A percentile compares a stretch with the other conserved stretches of the same genome.
These are phyloP conservation scores for Barnettozyma pratensis DNA, from an alignment of 805 yeast species.

Conservation along the genomic window DNA sequence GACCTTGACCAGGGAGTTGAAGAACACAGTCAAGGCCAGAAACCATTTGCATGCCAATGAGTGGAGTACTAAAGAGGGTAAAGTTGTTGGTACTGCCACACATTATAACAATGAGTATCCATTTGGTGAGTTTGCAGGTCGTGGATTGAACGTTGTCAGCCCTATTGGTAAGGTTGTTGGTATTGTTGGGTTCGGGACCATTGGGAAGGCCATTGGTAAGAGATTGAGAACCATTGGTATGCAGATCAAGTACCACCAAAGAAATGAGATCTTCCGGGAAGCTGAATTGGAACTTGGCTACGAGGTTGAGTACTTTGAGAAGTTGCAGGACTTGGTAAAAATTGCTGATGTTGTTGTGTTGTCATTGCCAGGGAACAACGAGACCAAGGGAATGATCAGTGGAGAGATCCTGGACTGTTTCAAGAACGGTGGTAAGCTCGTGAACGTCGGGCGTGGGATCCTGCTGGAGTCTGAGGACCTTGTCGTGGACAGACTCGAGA, in stretches of 20 bases:
- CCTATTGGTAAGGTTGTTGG: constrained; percentile 50
- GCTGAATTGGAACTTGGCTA: constrained; percentile 28
- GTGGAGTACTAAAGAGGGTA: constrained; percentile 6
- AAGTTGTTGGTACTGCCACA: constrained; percentile 2
- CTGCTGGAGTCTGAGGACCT: constrained; percentile 46
- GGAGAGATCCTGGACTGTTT: constrained; percentile 33
- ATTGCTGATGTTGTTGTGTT: constrained; percentile 48
- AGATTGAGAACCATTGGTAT: constrained; percentile 50
- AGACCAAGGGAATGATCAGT: constrained; percentile 46
- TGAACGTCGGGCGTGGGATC: constrained; percentile 58
- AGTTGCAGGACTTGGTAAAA: constrained; percentile 30
- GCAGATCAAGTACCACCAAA: constrained; percentile 51
- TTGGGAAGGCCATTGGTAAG: constrained; percentile 49
- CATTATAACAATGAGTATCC: constrained; percentile 25
- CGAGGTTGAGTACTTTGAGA: constrained; percentile 32
- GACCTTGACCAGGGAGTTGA: constrained; percentile 24
- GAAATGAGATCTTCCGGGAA: constrained; percentile 32
- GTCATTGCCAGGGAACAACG: constrained; percentile 52
- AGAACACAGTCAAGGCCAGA: constrained; percentile 40
- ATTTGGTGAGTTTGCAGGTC: constrained; percentile 37
- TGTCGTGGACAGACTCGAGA: constrained; percentile 31
- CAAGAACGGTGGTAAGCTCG: constrained; percentile 38
- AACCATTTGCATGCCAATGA: constrained; percentile 28
- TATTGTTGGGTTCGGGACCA: constrained; percentile 57
- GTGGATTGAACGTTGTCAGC: constrained; percentile 26